Evolutionary conservation across 2,329 filamentous ascomycete species (phyloP), one percentile per base, ranked within the genome.

Genomic region (Stachybotrys elegans): DNA sequence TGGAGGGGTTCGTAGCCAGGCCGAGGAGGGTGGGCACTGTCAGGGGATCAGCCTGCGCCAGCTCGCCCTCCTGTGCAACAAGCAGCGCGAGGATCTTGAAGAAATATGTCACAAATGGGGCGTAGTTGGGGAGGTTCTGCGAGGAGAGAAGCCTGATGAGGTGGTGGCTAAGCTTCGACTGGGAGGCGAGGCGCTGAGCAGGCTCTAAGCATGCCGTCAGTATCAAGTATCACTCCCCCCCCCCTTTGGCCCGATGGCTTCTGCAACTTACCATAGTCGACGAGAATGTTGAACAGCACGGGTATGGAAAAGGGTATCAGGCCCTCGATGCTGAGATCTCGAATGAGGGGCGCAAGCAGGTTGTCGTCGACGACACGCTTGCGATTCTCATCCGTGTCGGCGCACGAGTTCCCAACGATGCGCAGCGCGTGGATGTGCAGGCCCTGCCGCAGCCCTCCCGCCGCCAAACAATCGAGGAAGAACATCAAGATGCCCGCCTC

Each of bases 351-450:
- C 4, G 62, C 53, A 12, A 84, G 55, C 20, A 70, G 67, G 38
- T 69, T 69, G 13, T 70, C 69, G 1, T 71, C 63, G 4, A 83
- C 69, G 3, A 83, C 69, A 1, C 73, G 70, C 6, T 69, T 74
- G 45, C 81, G 70, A 52, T 84, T 84, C 47, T 78, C 73, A 55
- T 84, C 79, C 50, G 75, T 77, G 50, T 84, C 80, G 17, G 80
- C 81, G 49, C 78, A 83, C 9, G 76, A 76, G 56, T 84, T 84
- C 13, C 80, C 81, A 14, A 80, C 67, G 17, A 83, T 59, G 20
- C 81, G 75, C 14, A 84, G 63, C 7, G 72, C 61, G 44, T 83
- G 79, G 7, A 77, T 65, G 36, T 70, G 69, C n/a, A 82, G 62
- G 1, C 65, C 55, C 23, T 68, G 63, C 9, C 61, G 60, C 27